A percentile compares a stretch with the other conserved stretches of the same genome.
These are phyloP conservation scores for Alternaria arbusti DNA, from an alignment of 2,329 filamentous ascomycete species.

Conservation along the genomic window DNA sequence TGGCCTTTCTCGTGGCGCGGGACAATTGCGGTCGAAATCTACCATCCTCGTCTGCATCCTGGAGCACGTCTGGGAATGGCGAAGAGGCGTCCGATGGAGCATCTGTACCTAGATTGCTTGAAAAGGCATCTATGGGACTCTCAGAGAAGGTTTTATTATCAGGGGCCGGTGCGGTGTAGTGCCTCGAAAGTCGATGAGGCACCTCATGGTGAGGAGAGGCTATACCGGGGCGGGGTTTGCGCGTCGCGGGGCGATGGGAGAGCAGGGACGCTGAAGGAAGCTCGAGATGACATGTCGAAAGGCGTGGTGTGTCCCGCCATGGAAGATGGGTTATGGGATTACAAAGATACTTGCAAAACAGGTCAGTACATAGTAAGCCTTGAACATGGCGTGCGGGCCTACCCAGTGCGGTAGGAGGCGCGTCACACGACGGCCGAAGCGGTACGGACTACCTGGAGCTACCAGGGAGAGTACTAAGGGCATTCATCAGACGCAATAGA, in stretches of 20 bases:
- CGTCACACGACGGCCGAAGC: constrained; percentile 24
- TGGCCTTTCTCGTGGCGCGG: constrained; percentile 21
- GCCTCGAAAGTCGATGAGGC: background rate
- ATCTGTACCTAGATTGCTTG: background rate
- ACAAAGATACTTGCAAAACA: background rate
- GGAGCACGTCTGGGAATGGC: background rate
- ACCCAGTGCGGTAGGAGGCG: constrained; percentile 23
- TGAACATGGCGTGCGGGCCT: constrained; percentile 1
- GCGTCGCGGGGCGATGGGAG: background rate
- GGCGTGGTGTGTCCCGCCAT: background rate
- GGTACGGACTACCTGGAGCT: constrained; percentile 40
- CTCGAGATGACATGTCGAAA: background rate
- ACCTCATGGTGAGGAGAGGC: constrained; percentile 6
- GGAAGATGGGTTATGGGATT: background rate
- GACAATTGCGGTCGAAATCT: constrained; percentile 20
- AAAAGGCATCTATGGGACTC: background rate
- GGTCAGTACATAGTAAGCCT: background rate
- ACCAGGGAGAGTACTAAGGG: constrained; percentile 39
- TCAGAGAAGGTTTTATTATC: background rate
- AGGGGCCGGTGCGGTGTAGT: background rate
- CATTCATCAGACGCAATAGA: constrained; percentile 45
- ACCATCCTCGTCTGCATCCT: background rate
- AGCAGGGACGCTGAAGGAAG: background rate
- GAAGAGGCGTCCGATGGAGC: background rate
- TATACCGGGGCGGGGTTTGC: background rate